These are phyloP conservation scores for Saussurea involucrata DNA, from an alignment of 129 eudicot genomes.

Conservation along the genomic window DNA sequence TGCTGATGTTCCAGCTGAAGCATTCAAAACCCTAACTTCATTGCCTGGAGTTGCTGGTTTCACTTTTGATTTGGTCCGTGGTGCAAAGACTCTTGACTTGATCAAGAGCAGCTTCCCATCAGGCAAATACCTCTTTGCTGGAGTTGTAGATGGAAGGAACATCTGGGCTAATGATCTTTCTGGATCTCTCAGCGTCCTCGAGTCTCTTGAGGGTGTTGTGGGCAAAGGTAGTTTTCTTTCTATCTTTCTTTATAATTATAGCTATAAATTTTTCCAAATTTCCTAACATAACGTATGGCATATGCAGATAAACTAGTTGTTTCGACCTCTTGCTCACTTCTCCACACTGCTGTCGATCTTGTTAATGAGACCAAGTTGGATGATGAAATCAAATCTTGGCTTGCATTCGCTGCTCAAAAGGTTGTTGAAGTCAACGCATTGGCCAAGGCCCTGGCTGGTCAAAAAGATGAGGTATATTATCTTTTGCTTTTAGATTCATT, in stretches of 20 bases:
- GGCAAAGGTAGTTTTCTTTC: constrained; percentile 54
- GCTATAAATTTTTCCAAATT: background rate
- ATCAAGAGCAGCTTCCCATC: constrained; percentile 58
- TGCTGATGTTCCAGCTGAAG: constrained; percentile 63
- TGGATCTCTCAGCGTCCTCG: constrained; percentile 52
- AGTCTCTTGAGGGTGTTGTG: constrained; percentile 69
- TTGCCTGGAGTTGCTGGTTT: constrained; percentile 58
- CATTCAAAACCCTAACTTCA: constrained; percentile 59
- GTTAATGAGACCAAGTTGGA: constrained; percentile 75
- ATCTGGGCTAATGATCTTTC: constrained; percentile 93
- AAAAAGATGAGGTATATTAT: constrained; percentile 69
- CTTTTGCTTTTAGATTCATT: background rate
- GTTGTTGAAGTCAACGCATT: constrained; percentile 79
- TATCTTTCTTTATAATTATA: background rate
- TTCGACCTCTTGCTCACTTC: constrained; percentile 88
- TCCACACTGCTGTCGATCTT: constrained; percentile 89
- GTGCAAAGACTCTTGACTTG: constrained; percentile 51
- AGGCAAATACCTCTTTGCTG: constrained; percentile 72
- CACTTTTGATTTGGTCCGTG: constrained; percentile 76
- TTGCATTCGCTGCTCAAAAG: constrained; percentile 92
- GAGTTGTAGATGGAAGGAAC: constrained; percentile 90
- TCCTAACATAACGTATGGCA: background rate
- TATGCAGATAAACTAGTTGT: constrained; percentile 81
- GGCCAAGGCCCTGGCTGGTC: constrained; percentile 79
- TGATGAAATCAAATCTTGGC: constrained; percentile 81